These are phyloP conservation scores for Nemophila menziesii DNA, from an alignment of 257 asterid species.

Conservation along the genomic window DNA sequence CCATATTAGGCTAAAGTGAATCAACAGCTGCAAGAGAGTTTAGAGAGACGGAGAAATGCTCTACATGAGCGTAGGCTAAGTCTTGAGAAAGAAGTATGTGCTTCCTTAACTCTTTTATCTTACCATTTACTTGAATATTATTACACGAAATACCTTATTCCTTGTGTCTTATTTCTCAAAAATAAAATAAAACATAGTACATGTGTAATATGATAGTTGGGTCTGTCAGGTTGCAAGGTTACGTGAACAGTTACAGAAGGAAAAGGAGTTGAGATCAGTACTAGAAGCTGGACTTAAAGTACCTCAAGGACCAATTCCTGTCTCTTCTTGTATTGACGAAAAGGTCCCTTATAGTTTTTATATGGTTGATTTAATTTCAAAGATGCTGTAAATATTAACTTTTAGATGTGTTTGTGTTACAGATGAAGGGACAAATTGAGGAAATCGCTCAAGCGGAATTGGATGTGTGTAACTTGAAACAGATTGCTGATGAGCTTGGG, in stretches of 20 bases:
- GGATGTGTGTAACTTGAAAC: slow-evolving; percentile 39
- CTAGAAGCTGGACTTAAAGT: slow-evolving; percentile 58
- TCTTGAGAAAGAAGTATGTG: slow-evolving; percentile 81
- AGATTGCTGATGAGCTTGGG: slow-evolving; percentile 62
- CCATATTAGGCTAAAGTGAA: slow-evolving; percentile 42
- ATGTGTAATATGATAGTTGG: slow-evolving; percentile 1
- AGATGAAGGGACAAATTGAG: slow-evolving; percentile 57
- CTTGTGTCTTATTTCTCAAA: too few relatives aligned
- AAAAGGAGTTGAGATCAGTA: slow-evolving; percentile 52
- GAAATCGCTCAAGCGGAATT: slow-evolving; percentile 60
- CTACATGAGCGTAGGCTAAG: slow-evolving; percentile 59
- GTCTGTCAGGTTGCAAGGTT: slow-evolving; percentile 56
- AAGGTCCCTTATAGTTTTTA: slow-evolving; percentile 34
- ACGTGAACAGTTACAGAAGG: slow-evolving; percentile 62
- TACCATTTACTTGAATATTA: neutral
- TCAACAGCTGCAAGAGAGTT: slow-evolving; percentile 41
- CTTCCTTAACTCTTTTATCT: neutral
- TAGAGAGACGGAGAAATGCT: slow-evolving; percentile 55
- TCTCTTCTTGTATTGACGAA: slow-evolving; percentile 44
- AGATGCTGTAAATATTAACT: slow-evolving; percentile 15
- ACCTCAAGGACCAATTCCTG: slow-evolving; percentile 29
- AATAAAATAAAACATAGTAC: neutral
- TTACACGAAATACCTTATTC: neutral
- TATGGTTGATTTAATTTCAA: slow-evolving; percentile 3
- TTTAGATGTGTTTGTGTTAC: slow-evolving; percentile 15